Evolutionary conservation across 768 basidiomycete genomes (phyloP), one percentile per base, ranked within the genome.

Genomic region (Lactarius deliciosus): DNA sequence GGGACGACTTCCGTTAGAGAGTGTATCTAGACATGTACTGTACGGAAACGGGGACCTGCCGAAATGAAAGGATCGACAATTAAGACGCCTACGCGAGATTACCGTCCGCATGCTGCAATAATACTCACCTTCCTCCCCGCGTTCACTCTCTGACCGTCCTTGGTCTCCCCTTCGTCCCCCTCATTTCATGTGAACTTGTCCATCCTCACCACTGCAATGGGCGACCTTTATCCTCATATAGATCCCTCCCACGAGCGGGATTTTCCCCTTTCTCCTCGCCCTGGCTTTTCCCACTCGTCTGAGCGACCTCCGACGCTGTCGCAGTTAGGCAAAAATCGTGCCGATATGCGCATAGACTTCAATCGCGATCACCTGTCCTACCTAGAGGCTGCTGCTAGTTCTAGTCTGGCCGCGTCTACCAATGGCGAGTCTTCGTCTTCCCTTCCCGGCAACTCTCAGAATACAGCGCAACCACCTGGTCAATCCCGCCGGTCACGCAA

Each of bases 401-500:
- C 61, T 16, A 60, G 57, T n/a, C 43, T 67, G 45, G 6, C 43
- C 18, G 10, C 68, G 16, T 58, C 59, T 1, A 57, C 59, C 16
- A 53, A 64, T 43, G 53, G n/a, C 32, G 7, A 45, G 22, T 22
- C 67, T n/a, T 32, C 59, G 22, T 22, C 67, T 18, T 38, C 45
- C 55, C 50, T 53, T 58, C 43, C 61, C 0, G 55, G 11, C 50
- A 13, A 60, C 45, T n/a, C 58, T 45, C 32, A 56, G 20, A 53
- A 55, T 32, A 11, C 18, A 1, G 13, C 16, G 22, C 45, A 40
- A 32, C 5, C 68, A 32, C 34, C 43, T 20, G 25, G 18, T 16
- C 60, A 60, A 28, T 4, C 55, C 22, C 68, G 68, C 11, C 61
- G 54, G 25, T 28, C 47, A 13, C 68, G 70, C 18, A 70, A 40